Evolutionary conservation across 495 filamentous ascomycete species (phyloP), one percentile per base, ranked within the genome.

Genomic region (Hyaloscypha bicolor): DNA sequence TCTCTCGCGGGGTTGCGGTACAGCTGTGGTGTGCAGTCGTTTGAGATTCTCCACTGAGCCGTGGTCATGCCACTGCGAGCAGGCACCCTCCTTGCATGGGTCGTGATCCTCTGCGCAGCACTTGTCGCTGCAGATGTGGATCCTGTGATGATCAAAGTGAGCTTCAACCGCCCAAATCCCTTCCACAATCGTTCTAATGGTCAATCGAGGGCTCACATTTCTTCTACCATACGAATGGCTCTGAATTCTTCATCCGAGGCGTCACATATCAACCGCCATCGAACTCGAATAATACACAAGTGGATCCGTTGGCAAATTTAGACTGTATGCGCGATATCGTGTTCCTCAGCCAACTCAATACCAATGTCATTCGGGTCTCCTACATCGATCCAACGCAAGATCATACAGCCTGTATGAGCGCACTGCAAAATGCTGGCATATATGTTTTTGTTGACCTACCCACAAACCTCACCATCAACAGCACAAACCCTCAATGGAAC

Each of bases 311-410:
- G 48, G 85, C 91, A 60, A 82, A 96, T 78, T 74, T 74, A 19
- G 16, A 48, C 65, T 97, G 94, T 82, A 78, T 82, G 72, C 90
- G 93, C 69, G 94, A 97, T 76, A 78, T 97, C 51, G 91, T 91
- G 19, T 80, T 87, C 67, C 83, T 97, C 60, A 71, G 84, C 75
- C 81, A 90, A 69, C 83, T 96, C 42, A 80, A 82, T 65, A 94
- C 93, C 73, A 97, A 97, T 79, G 87, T 87, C 33, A 93, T 97
- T 74, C 94, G 94, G 72, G 91, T 92, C n/a, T 97, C 97, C 77
- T 91, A 91, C 73, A 85, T 97, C 75, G 86, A 97, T 78, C 89
- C 94, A 22, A 85, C 81, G 11, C 77, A 80, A 65, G 83, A 96
- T 78, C 94, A 97, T 81, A 78, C 79, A 14, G 79, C 78, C 12